Evolutionary conservation across 164 flowering plant species (phyloP).

Genomic region (Pachysandra terminalis): DNA sequence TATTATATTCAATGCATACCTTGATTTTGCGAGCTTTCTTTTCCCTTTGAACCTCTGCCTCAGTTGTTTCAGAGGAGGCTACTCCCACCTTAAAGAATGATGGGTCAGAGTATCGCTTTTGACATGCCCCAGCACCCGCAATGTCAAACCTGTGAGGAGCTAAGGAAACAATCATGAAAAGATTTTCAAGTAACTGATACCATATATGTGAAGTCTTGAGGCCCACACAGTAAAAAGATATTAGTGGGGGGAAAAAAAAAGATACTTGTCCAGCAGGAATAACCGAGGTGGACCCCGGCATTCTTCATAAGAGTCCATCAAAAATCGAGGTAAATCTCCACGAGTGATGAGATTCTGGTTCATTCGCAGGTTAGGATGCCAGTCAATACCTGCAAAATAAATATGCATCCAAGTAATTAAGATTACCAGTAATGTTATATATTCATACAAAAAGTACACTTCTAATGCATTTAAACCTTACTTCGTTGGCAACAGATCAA

Average conservation of each 20-base stretch:
- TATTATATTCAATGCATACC: conserved; percentile 35
- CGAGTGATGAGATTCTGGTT: conserved; percentile 65
- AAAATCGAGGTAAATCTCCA: conserved; percentile 91
- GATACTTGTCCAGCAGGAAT: conserved; percentile 95
- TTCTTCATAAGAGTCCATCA: conserved; percentile 97
- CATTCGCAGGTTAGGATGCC: conserved; percentile 72
- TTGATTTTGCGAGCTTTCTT: conserved; percentile 67
- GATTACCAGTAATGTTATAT: neutral
- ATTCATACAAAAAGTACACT: too few relatives aligned
- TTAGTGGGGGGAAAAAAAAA: neutral
- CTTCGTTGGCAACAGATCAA: neutral
- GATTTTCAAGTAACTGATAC: neutral
- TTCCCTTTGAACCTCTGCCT: conserved; percentile 50
- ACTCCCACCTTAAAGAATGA: conserved; percentile 73
- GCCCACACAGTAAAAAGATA: neutral
- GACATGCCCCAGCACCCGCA: conserved; percentile 98
- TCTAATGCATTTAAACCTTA: too few relatives aligned
- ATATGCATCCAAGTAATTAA: neutral
- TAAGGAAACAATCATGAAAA: neutral
- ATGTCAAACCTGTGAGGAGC: conserved; percentile 74
- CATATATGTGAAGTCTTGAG: neutral
- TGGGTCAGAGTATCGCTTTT: conserved; percentile 95
- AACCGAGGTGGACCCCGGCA: conserved; percentile 94
- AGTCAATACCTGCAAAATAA: conserved; percentile 67
- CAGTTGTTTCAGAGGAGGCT: conserved; percentile 27